Conservation (phyloP, 331 rosid genomes). For the Spiraea crenata region DNA sequence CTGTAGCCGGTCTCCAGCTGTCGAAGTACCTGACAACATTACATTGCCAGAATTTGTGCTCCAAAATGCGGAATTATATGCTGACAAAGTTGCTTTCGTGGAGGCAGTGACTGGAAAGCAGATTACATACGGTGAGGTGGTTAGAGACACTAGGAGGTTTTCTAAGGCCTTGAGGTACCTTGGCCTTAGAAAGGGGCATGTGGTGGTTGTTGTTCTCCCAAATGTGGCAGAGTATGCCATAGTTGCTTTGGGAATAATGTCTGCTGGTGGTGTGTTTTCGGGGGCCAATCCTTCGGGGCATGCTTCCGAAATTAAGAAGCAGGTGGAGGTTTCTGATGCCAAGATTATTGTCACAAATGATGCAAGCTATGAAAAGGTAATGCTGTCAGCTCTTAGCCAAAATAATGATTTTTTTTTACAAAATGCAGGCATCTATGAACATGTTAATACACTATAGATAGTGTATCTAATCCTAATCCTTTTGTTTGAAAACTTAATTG, state of each 20-base stretch:
- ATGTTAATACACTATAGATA: background rate
- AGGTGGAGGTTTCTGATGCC: conserved; percentile 68
- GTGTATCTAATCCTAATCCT: conserved; percentile 12
- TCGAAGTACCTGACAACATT: conserved; percentile 57
- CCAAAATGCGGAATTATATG: conserved; percentile 49
- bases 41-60: conserved; percentile 86
- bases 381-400: background rate
- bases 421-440: background rate
- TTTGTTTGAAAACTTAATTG: conserved; percentile 11
- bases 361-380: conserved; percentile 67
- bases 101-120: conserved; percentile 69
- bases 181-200: conserved; percentile 72
- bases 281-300: conserved; percentile 80
- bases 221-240: conserved; percentile 75
- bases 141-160: conserved; percentile 53
- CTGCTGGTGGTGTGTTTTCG: conserved; percentile 79
- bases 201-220: conserved; percentile 78
- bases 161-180: conserved; percentile 71
- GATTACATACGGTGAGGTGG: conserved; percentile 58
- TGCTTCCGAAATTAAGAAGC: conserved; percentile 74
- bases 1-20: conserved; percentile 44
- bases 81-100: conserved; percentile 78
- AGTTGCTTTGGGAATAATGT: conserved; percentile 80
- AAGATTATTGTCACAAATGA: conserved; percentile 63
- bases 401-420: background rate